Evolutionary conservation across 768 basidiomycete species (phyloP).

Genomic region (Boletales sp.): DNA sequence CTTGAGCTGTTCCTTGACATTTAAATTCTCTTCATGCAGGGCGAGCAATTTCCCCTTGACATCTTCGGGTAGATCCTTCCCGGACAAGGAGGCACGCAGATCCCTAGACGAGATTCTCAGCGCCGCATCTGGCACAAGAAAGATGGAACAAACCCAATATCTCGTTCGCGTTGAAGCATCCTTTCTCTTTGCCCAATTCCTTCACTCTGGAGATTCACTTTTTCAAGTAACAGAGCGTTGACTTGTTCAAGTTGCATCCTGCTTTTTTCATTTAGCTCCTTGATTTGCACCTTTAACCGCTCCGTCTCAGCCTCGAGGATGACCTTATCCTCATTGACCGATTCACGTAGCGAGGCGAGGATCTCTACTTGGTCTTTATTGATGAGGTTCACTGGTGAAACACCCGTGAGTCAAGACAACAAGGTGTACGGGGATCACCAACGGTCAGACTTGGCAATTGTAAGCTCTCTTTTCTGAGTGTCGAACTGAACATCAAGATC

Average conservation of each 20-base stretch:
- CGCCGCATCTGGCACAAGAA: background rate
- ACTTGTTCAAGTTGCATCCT: slow-evolving; percentile 89
- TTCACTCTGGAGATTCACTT: slow-evolving; percentile 85
- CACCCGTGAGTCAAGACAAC: slow-evolving; percentile 2
- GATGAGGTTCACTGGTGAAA: slow-evolving; percentile 71
- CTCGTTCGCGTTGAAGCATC: slow-evolving; percentile 82
- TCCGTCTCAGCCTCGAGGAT: slow-evolving; percentile 67
- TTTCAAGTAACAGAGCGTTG: slow-evolving; percentile 82
- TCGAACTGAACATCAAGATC: slow-evolving; percentile 72
- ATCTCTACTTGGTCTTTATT: slow-evolving; percentile 94
- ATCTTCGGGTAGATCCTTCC: slow-evolving; percentile 80
- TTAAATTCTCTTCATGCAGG: slow-evolving; percentile 75
- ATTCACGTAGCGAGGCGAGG: slow-evolving; percentile 78
- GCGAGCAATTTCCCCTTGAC: slow-evolving; percentile 69
- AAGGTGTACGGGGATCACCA: slow-evolving; percentile 24
- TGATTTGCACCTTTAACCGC: slow-evolving; percentile 61
- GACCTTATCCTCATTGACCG: slow-evolving; percentile 84
- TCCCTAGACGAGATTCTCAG: slow-evolving; percentile 47
- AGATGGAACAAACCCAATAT: slow-evolving; percentile 60
- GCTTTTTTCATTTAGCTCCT: slow-evolving; percentile 76
- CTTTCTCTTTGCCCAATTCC: slow-evolving; percentile 87
- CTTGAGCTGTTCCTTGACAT: slow-evolving; percentile 67
- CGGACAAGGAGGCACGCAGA: slow-evolving; percentile 69
- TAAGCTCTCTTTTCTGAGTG: slow-evolving; percentile 61
- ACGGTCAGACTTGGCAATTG: slow-evolving; percentile 85